These are phyloP conservation scores for Kodamaea suecica DNA, from an alignment of 1,139 yeast genomes.

Conservation along the genomic window DNA sequence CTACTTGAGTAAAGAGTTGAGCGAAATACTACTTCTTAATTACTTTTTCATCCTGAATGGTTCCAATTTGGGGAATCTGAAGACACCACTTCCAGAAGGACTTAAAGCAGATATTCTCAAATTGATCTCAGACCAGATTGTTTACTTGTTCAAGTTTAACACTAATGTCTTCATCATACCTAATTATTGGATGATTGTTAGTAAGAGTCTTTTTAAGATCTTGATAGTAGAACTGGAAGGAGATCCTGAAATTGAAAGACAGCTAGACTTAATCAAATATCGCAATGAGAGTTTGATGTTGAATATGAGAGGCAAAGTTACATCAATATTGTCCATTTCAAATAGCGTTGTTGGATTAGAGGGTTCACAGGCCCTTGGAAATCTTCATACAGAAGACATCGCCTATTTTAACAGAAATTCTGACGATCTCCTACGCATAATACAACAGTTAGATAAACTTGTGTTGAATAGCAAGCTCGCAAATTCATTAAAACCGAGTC, in stretches of 20 bases:
- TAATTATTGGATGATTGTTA: constrained; percentile 62
- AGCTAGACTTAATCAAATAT: constrained; percentile 59
- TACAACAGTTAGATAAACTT: constrained; percentile 34
- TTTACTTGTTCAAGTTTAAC: constrained; percentile 54
- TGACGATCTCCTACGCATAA: constrained; percentile 32
- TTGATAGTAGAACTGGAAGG: constrained; percentile 9
- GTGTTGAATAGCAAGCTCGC: constrained; percentile 33
- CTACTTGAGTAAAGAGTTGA: constrained; percentile 56
- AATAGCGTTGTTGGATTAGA: too few species aligned
- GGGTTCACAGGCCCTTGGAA: too few species aligned
- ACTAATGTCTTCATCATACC: constrained; percentile 78
- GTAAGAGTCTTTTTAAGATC: constrained; percentile 39
- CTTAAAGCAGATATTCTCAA: constrained; percentile 24
- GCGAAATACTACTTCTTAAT: constrained; percentile 51
- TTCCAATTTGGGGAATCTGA: constrained; percentile 1
- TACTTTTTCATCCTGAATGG: constrained; percentile 32
- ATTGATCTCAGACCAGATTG: constrained; percentile 33
- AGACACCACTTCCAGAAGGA: not conserved
- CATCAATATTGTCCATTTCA: not conserved
- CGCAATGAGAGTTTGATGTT: constrained; percentile 71
- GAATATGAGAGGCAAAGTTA: constrained; percentile 25
- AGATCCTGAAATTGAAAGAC: constrained; percentile 28
- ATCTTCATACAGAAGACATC: constrained; percentile 7
- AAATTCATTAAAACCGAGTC: constrained; percentile 25
- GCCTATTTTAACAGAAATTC: constrained; percentile 26